Evolutionary conservation across 2,329 filamentous ascomycete genomes (phyloP).

Genomic region (Blastomyces percursus): DNA sequence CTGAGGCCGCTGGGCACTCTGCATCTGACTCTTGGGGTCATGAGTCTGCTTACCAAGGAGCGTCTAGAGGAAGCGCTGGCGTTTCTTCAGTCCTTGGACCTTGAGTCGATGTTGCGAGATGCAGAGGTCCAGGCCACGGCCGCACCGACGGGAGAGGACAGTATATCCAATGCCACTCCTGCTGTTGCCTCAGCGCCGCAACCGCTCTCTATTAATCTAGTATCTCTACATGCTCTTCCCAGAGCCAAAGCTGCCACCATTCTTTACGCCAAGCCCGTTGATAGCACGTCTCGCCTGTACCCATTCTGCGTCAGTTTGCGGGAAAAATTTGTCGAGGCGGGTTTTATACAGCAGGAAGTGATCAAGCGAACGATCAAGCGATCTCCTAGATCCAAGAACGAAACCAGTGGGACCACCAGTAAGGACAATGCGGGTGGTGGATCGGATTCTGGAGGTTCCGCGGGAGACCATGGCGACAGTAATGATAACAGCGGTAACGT

Average conservation of each 20-base stretch:
- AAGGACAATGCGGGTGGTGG: background rate
- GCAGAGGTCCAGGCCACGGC: slow-evolving; percentile 24
- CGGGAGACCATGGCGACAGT: background rate
- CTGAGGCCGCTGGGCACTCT: slow-evolving; percentile 68
- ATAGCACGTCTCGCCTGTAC: slow-evolving; percentile 31
- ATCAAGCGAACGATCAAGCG: slow-evolving; percentile 2
- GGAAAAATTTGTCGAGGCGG: slow-evolving; percentile 34
- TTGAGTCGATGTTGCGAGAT: slow-evolving; percentile 29
- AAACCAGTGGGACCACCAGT: background rate
- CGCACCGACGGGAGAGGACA: background rate
- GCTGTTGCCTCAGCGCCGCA: slow-evolving; percentile 5
- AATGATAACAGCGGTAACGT: background rate
- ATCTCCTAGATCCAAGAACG: background rate
- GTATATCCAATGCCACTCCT: background rate
- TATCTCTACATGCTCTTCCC: slow-evolving; percentile 31
- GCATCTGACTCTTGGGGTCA: slow-evolving; percentile 78
- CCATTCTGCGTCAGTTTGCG: slow-evolving; percentile 33
- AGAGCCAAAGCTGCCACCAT: slow-evolving; percentile 27
- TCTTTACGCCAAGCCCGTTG: slow-evolving; percentile 31
- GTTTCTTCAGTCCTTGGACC: slow-evolving; percentile 38
- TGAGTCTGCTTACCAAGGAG: slow-evolving; percentile 53
- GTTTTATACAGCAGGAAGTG: slow-evolving; percentile 25
- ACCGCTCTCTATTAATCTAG: slow-evolving; percentile 36
- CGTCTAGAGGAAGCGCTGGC: slow-evolving; percentile 38
- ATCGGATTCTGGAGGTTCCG: background rate